Percentiles rank a stretch among this genome's conserved stretches.
Evolutionary conservation across 2,329 filamentous ascomycete species (phyloP).

Genomic region (Diaporthe longicolla): DNA sequence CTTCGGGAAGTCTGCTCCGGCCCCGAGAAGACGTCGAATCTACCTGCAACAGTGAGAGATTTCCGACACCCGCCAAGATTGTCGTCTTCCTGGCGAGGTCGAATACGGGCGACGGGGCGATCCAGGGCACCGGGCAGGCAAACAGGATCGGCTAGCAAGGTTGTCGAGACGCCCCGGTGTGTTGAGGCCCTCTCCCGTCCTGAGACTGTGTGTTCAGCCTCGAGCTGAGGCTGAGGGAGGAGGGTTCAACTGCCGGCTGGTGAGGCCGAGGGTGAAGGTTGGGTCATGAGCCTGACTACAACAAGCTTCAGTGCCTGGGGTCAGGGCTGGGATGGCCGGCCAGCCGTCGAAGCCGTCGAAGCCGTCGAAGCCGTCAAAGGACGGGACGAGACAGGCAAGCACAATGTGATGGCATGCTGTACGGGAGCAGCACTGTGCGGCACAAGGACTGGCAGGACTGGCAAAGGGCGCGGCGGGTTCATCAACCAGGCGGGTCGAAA

Average conservation of each 20-base stretch:
- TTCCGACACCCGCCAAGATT: conserved; percentile 13
- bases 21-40: conserved; percentile 11
- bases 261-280: background rate
- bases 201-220: conserved; percentile 1
- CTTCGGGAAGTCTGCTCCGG: conserved; percentile 27
- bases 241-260: conserved; percentile 22
- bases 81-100: background rate
- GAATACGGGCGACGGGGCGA: background rate
- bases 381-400: conserved; percentile 1
- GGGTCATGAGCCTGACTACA: conserved; percentile 13
- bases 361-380: background rate
- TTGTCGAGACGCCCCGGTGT: background rate
- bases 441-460: background rate
- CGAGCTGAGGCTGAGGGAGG: conserved; percentile 4
- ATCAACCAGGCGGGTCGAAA: conserved; percentile 6
- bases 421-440: background rate
- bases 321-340: background rate
- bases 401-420: background rate
- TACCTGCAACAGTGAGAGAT: conserved; percentile 28
- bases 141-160: conserved; percentile 4
- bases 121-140: conserved; percentile 19
- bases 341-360: background rate
- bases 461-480: background rate
- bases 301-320: conserved; percentile 17
- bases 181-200: background rate